These are phyloP conservation scores for Blastobotrys indianensis DNA, from an alignment of 1,139 yeast genomes.

Conservation along the genomic window DNA sequence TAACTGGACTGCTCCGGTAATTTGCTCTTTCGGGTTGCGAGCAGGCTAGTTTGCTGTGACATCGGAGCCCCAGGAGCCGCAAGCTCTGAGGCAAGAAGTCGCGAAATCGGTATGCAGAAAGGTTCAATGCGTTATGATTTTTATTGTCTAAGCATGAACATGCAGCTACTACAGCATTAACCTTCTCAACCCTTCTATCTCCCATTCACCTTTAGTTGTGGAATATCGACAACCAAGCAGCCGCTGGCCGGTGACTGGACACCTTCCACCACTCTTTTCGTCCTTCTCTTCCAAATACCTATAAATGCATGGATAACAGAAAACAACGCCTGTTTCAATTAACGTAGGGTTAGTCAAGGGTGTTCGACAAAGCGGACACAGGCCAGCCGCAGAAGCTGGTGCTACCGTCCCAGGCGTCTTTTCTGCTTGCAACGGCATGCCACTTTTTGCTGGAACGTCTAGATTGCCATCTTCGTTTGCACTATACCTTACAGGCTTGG, in stretches of 20 bases:
- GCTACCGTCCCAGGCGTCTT: neutral
- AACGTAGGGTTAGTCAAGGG: constrained; percentile 73
- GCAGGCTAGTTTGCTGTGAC: too few species aligned
- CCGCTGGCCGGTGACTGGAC: constrained; percentile 77
- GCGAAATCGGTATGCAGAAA: too few species aligned
- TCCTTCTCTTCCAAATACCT: constrained; percentile 48
- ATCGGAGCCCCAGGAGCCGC: too few species aligned
- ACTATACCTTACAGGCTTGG: constrained; percentile 49
- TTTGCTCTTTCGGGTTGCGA: too few species aligned
- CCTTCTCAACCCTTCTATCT: constrained; percentile 67
- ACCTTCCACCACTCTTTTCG: constrained; percentile 56
- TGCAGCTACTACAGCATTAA: constrained; percentile 44
- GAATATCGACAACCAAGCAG: constrained; percentile 70
- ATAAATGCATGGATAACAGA: constrained; percentile 83
- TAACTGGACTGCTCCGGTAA: too few species aligned
- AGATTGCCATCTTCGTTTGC: constrained; percentile 35
- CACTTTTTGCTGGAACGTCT: constrained; percentile 44
- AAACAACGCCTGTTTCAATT: constrained; percentile 86
- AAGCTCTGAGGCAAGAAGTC: too few species aligned
- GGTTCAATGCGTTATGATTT: too few species aligned
- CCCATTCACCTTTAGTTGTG: constrained; percentile 55
- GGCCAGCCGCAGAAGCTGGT: constrained; percentile 11
- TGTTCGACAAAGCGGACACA: constrained; percentile 70
- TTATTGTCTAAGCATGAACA: too few species aligned
- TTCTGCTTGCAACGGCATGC: constrained; percentile 15